Base-by-base conservation (phyloP, 306 rosid genomes). In the Sphenostylis stenocarpa region DNA sequence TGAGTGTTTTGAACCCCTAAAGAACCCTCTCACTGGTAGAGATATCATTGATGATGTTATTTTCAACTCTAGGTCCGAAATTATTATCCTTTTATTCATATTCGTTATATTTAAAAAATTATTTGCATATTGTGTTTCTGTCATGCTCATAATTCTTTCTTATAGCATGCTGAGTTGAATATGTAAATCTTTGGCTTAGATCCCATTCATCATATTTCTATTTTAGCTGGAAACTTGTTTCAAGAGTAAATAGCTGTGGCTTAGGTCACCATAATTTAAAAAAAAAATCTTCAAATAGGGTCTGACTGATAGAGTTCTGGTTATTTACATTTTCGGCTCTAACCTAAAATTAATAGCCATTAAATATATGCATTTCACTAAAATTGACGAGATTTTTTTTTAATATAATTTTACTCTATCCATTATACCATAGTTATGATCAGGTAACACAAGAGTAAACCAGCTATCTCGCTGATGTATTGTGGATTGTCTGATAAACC, bases 1-100 rank as follows among this genome's bases (percentile, higher is more conserved):
- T 28, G 97, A 90, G 75, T 90, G 97, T 77, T 95, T 95, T 56
- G 89, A 89, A 84, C 95, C 97, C 7, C 79, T 92, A 21, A 47
- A 82, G 81, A 97, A 89, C 67, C 79, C 87, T 70, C 75, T 60
- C 52, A 83, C 98, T 0, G 24, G 38, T 13, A 84, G 85, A 63
- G 96, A 95, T 89, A 81, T 92, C 7, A 73, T 86, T 16, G 96
- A 90, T 75, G 97, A 95, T 16, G 81, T 90, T 57, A 64, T 92
- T 44, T 92, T 90, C 74, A 85, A 86, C 76, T 81, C 85, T 80
- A 62, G 90, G 97, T 90, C n/a, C 57, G 88, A 77, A 56, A 62
- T 51, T 62, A 49, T 70, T 47, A 17, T 83, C 67, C 72, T 39
- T 77, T 29, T 52, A 53, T 48, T 79, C 56, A 71, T 71, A 65